Base-by-base conservation (phyloP, 2,329 filamentous ascomycete species). In the Peltaster fructicola region DNA sequence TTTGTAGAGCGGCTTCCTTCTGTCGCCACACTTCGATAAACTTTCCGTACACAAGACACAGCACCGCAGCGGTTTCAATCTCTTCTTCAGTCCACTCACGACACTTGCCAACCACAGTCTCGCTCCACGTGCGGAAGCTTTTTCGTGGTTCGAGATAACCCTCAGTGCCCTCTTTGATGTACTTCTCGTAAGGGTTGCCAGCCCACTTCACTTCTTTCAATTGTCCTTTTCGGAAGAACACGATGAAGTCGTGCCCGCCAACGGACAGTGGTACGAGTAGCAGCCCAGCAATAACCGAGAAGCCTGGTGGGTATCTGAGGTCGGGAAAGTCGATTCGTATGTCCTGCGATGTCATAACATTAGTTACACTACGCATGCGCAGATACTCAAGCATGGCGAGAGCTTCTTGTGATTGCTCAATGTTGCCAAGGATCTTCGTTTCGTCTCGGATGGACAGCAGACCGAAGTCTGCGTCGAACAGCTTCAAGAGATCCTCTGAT, bases 21-120 rank as follows among this genome's bases (percentile, higher is more conserved):
- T 91, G 79, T 28, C 80, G 63, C 82, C 82, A 91, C 2, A 91
- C 81, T 41, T 90, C 78, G 38, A 91, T 91, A 45, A 92, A 92
- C 46, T 68, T 74, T 45, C 77, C 79, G 34, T 92, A 92, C 1
- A 92, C 79, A 6, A 91, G 55, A 41, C 81, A 91, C 3, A 92
- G 57, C 0, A 91, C 78, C 1, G 81, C 79, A 1, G 82, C 81
- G 0, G 80, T 91, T 49, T 92, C 82, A 3, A 90, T 64, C 43
- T 92, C 79, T 33, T 90, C 77, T 42, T 88, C 80, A 0, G 72
- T 73, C 82, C 82, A 92, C 37, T 91, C 81, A 12, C 77, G 68
- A 37, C 77, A 84, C 49, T 77, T 82, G 4, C 79, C 80, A 7
- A 82, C 49, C 0, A 91, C 71, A 0, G 67, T 81, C 49, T 92